Base-by-base conservation (phyloP, 768 basidiomycete species). In the Imleria badia region DNA sequence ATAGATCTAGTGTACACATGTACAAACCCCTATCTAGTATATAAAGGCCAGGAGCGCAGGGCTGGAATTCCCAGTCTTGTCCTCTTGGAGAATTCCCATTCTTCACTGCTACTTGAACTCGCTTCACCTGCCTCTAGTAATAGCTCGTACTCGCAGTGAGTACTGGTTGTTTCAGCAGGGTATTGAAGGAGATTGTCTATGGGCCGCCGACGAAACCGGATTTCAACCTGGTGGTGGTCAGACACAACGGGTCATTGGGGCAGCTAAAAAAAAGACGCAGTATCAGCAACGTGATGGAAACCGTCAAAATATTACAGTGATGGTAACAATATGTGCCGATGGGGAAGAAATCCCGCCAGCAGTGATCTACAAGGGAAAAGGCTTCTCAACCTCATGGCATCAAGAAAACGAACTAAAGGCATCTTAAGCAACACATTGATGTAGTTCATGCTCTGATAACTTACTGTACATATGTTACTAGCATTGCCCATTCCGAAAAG, bases 241-340 rank as follows among this genome's bases (percentile, higher is more conserved):
- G 1, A 42, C 20, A 2, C 14, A 36, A 15, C 8, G 17, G 8
- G 60, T 62, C 15, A 45, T 65, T 40, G 60, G 59, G 0, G 17
- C 23, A 3, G 34, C 30, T 7, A 8, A 14, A 22, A 43, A 26
- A 6, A 50, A 48, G 17, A 45, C 20, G 0, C 62, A 71, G 39
- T 39, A 71, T 50, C 57, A 63, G 35, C 64, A 68, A 36, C 2
- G 26, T 4, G 49, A 51, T 45, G 63, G 62, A 13, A 64, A 58
- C 42, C 30, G 54, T 0, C 60, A 72, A 43, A 69, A 63, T 23
- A 60, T 66, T 11, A 71, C 67, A 0, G 42, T 64, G 0, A 58
- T 81, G 43, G 66, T 72, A 0, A 76, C 74, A 3, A 79, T 80
- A 20, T 75, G 76, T 60, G 73, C 72, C 0, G 72, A 76, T 64